phyloP scores from a whole-genome alignment of 1,284 basidiomycete genomes.

The Amylostereum areolatum region DNA sequence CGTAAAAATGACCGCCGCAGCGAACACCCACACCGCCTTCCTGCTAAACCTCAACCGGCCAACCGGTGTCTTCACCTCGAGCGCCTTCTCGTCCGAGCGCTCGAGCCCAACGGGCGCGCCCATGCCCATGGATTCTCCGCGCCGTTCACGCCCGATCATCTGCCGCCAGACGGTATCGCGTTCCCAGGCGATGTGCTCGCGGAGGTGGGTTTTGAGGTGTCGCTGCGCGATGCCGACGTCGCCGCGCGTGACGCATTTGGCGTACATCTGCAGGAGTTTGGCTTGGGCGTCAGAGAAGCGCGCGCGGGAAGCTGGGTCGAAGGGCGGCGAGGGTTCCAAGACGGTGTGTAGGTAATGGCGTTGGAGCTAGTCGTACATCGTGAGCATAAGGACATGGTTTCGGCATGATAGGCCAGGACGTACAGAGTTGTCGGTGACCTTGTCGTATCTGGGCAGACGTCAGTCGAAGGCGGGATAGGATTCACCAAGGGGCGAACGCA shows the following conservation, averaged over 20 bases:
- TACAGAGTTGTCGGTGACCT: constrained; percentile 80
- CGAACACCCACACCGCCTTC: constrained; percentile 52
- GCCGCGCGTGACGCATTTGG: constrained; percentile 80
- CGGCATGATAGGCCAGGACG: constrained; percentile 11
- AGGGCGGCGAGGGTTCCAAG: constrained; percentile 70
- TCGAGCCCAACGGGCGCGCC: constrained; percentile 39
- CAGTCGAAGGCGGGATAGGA: constrained; percentile 1
- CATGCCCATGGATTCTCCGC: constrained; percentile 44
- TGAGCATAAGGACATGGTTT: no score
- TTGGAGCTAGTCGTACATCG: constrained; percentile 51
- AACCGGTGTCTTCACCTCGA: constrained; percentile 53
- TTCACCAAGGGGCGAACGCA: constrained; percentile 29
- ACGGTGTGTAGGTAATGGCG: constrained; percentile 73
- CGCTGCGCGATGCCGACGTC: constrained; percentile 70
- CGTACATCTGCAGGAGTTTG: constrained; percentile 71
- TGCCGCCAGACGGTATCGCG: constrained; percentile 95
- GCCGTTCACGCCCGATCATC: constrained; percentile 90
- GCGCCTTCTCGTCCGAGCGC: constrained; percentile 45
- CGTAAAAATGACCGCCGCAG: constrained; percentile 56
- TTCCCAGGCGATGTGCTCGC: constrained; percentile 94
- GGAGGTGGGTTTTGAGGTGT: constrained; percentile 84
- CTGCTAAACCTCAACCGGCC: constrained; percentile 61
- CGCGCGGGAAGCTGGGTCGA: constrained; percentile 59
- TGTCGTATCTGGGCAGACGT: constrained; percentile 71
- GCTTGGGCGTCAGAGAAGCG: constrained; percentile 59